Evolutionary conservation across 2,329 filamentous ascomycete genomes (phyloP), one percentile per base, ranked within the genome.

Genomic region (Exophiala sp.): DNA sequence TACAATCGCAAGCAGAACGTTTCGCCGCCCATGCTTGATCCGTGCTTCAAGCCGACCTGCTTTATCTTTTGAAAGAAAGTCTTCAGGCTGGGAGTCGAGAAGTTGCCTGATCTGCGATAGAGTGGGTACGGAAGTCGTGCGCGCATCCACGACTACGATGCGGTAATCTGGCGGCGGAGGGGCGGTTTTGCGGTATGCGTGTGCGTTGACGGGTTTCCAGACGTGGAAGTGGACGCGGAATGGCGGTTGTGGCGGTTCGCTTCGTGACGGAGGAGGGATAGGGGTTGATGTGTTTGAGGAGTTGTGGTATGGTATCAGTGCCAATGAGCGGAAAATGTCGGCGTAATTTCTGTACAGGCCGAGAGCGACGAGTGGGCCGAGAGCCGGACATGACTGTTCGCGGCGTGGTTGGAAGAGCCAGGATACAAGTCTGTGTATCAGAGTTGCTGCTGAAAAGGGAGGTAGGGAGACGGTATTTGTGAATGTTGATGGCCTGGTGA

Each of bases 1-100:
- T 33, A 96, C 91, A 2, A 97, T 82, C 0, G 91, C 94, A 20
- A 99, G 69, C 33, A 96, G 77, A 32, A 94, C 88, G 69, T 89
- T 94, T 60, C 89, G 82, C 68, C 87, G 85, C 1, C 91, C 94
- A 65, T 95, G 85, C 71, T 91, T 92, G 59, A 97, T 74, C 55
- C 88, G 84, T 65, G 86, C 82, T 66, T 95, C 94, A 60, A 91
- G 71, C 59, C 57, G 43, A 10, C 42, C 45, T 66, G 82, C 68
- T 71, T 77, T 42, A 55, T 77, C 59, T 42, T 68, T 66, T 55
- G 78, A 66, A 0, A 82, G 86, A 1, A 85, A 82, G 55, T 86
- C 80, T 58, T 85, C 82, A 0, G 91, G 90, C 5, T 87, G 85
- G 35, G 84, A 86, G 54, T 85, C 85, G 6, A 97, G 75, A 35